phyloP scores from a whole-genome alignment of 1,139 yeast species.

The Kurtzmaniella quercitrusa region DNA sequence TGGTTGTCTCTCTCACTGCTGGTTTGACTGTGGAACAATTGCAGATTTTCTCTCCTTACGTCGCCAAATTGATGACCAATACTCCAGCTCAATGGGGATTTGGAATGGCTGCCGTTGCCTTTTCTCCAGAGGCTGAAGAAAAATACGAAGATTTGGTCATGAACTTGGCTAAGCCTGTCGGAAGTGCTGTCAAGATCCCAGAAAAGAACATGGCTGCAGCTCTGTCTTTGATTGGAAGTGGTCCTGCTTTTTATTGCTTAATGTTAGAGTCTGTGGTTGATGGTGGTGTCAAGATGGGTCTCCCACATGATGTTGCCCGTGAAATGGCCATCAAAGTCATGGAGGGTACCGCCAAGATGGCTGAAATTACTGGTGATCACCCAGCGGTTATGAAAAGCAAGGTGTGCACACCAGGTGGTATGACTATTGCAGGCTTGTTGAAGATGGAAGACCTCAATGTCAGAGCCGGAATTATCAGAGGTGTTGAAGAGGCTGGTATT shows the following conservation, averaged over 20 bases:
- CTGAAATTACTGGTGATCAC: slow-evolving; percentile 73
- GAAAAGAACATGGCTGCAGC: slow-evolving; percentile 96
- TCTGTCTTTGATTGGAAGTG: slow-evolving; percentile 92
- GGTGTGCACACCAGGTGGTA: slow-evolving; percentile 97
- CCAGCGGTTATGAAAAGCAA: slow-evolving; percentile 89
- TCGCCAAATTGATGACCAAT: slow-evolving; percentile 96
- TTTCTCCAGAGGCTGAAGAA: slow-evolving; percentile 46
- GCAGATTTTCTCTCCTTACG: slow-evolving; percentile 46
- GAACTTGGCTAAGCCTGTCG: slow-evolving; percentile 60
- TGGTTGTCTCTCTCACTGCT: slow-evolving; percentile 81
- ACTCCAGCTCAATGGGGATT: slow-evolving; percentile 91
- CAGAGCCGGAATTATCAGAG: slow-evolving; percentile 81
- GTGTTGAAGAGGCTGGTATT: slow-evolving; percentile 85
- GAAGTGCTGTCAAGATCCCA: slow-evolving; percentile 69
- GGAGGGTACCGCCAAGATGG: slow-evolving; percentile 97
- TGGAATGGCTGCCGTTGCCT: slow-evolving; percentile 89
- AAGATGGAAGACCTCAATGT: slow-evolving; percentile 91
- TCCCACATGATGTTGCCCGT: slow-evolving; percentile 79
- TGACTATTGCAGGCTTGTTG: slow-evolving; percentile 92
- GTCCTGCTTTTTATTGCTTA: slow-evolving; percentile 89
- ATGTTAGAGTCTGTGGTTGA: slow-evolving; percentile 92
- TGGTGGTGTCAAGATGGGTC: slow-evolving; percentile 93
- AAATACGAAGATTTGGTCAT: slow-evolving; percentile 51
- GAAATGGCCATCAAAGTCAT: slow-evolving; percentile 93
- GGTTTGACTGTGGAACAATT: slow-evolving; percentile 84